These are phyloP conservation scores for Salvia miltiorrhiza DNA, from an alignment of 257 asterid species.

Conservation along the genomic window DNA sequence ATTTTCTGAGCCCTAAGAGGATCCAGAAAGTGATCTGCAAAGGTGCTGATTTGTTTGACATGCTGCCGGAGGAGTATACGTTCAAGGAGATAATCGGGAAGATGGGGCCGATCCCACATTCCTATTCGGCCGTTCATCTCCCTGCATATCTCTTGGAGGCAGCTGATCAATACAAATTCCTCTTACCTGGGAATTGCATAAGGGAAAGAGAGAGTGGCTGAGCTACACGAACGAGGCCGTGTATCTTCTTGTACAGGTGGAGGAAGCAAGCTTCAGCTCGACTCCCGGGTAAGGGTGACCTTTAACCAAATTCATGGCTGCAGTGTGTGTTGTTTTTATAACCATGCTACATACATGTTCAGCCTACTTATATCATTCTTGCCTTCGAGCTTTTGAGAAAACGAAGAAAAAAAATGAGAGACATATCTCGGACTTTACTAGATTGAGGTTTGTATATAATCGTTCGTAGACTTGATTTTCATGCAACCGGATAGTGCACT, in stretches of 20 bases:
- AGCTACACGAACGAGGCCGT: not conserved
- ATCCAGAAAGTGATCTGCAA: constrained; percentile 75
- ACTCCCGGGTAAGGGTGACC: constrained; percentile 33
- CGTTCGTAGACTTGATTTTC: constrained; percentile 31
- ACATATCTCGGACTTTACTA: constrained; percentile 38
- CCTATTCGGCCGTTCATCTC: constrained; percentile 80
- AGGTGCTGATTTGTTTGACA: constrained; percentile 82
- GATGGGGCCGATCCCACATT: constrained; percentile 88
- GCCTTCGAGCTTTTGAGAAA: constrained; percentile 29
- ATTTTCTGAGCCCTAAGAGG: constrained; percentile 67
- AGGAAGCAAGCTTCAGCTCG: constrained; percentile 29
- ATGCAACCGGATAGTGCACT: constrained; percentile 20
- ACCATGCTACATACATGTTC: constrained; percentile 40
- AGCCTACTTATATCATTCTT: constrained; percentile 41
- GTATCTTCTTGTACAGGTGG: constrained; percentile 33
- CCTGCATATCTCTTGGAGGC: constrained; percentile 65
- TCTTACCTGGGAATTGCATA: constrained; percentile 77
- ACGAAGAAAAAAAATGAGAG: constrained; percentile 25
- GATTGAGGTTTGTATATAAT: constrained; percentile 54
- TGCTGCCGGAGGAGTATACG: constrained; percentile 88
- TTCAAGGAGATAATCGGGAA: constrained; percentile 77
- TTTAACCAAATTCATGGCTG: constrained; percentile 36
- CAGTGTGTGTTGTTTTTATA: constrained; percentile 37
- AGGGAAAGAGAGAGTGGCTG: constrained; percentile 74
- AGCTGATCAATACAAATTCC: constrained; percentile 57